Conservation (phyloP, 164 flowering plant genomes). For the Stephania cephalantha region DNA sequence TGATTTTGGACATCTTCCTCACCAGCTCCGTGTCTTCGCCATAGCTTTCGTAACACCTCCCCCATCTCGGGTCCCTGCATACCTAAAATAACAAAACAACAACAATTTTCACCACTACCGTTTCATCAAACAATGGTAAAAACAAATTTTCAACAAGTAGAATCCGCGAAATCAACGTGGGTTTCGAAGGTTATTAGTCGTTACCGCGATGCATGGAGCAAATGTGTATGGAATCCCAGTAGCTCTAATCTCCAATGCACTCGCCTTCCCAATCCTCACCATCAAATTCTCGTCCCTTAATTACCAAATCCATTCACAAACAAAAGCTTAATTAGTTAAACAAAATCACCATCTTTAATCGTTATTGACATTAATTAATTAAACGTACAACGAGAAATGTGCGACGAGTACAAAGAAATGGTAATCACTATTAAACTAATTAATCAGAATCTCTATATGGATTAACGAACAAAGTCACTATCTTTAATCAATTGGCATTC, state of each 20-base stretch:
- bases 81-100: constrained; percentile 21
- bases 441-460: background rate
- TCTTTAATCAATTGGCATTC: no score
- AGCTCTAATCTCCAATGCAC: constrained; percentile 39
- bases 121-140: no score
- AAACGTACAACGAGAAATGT: no score
- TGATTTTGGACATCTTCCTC: constrained; percentile 31
- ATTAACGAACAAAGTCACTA: background rate
- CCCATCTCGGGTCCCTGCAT: constrained; percentile 48
- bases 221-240: constrained; percentile 37
- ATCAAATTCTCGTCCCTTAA: constrained; percentile 35
- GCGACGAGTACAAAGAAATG: no score
- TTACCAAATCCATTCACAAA: background rate
- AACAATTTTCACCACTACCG: no score
- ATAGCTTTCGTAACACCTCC: constrained; percentile 44
- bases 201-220: constrained; percentile 48
- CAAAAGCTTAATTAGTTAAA: no score
- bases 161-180: no score
- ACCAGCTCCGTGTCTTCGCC: constrained; percentile 40
- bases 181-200: no score
- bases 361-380: background rate
- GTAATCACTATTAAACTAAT: no score
- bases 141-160: no score
- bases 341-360: background rate
- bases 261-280: constrained; percentile 37